These are phyloP conservation scores for Umbelopsis vinacea DNA, from an alignment of 192 early-diverging fungal genomes.

Conservation along the genomic window DNA sequence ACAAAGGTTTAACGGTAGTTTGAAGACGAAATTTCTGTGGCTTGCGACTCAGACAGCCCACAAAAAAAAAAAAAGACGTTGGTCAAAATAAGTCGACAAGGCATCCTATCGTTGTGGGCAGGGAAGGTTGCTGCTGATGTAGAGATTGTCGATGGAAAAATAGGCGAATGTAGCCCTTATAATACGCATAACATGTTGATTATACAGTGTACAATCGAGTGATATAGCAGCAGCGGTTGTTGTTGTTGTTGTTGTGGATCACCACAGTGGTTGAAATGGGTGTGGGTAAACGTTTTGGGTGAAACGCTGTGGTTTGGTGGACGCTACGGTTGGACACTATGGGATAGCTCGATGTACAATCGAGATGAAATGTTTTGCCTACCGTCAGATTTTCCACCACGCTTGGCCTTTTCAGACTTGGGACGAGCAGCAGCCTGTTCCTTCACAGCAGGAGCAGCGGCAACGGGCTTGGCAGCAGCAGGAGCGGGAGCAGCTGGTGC, in stretches of 20 bases:
- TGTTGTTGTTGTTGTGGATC: too few relatives aligned
- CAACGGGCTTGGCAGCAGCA: conserved; percentile 21
- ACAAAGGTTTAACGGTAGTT: too few relatives aligned
- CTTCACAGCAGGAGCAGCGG: conserved; percentile 28
- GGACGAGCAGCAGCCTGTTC: conserved; percentile 34
- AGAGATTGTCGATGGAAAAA: too few relatives aligned
- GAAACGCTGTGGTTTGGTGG: not conserved
- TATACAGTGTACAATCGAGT: too few relatives aligned
- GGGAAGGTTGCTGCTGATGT: too few relatives aligned
- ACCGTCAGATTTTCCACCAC: conserved; percentile 33
- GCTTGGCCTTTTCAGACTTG: conserved; percentile 38
- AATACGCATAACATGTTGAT: too few relatives aligned
- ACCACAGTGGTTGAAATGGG: too few relatives aligned
- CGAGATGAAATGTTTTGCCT: not conserved
- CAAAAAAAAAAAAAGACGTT: not conserved
- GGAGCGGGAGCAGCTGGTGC: conserved; percentile 22
- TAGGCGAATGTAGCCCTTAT: too few relatives aligned
- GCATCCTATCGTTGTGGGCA: too few relatives aligned
- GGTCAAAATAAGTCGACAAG: not conserved
- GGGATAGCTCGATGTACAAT: too few relatives aligned
- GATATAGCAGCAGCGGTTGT: too few relatives aligned
- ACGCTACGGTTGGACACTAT: not conserved
- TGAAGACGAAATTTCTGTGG: conserved; percentile 15
- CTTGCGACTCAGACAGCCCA: not conserved
- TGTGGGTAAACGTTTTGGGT: too few relatives aligned